phyloP scores from a whole-genome alignment of 345 rosid species.

The Excoecaria agallocha region DNA sequence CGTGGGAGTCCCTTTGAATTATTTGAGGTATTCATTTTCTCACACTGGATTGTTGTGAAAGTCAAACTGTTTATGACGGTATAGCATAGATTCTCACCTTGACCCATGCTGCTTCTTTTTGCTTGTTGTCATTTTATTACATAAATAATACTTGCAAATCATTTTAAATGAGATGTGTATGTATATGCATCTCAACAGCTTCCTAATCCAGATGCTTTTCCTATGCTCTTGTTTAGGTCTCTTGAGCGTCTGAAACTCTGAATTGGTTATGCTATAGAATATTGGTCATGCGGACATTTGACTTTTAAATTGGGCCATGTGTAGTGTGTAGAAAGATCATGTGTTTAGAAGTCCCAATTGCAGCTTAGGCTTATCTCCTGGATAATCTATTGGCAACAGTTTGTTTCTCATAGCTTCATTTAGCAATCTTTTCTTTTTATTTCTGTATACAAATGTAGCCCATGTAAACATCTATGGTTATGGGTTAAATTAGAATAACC shows the following conservation, averaged over 20 bases:
- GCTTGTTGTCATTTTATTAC: not conserved
- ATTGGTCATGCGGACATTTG: not conserved
- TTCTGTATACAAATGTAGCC: not conserved
- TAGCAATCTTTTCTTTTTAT: not conserved
- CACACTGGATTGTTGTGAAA: not conserved
- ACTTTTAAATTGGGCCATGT: not conserved
- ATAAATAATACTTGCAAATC: not conserved
- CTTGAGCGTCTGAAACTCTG: not conserved
- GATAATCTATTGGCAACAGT: no score
- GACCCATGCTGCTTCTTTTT: not conserved
- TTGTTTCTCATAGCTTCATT: not conserved
- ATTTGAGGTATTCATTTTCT: conserved; percentile 59
- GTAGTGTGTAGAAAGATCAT: not conserved
- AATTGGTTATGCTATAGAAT: not conserved
- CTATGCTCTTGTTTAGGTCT: not conserved
- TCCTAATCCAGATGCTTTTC: not conserved
- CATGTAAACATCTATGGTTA: not conserved
- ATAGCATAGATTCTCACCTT: not conserved
- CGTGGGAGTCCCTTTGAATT: conserved; percentile 84
- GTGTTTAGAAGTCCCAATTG: not conserved
- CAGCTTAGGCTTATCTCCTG: not conserved
- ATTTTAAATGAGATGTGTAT: not conserved
- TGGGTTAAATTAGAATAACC: conserved; percentile 1
- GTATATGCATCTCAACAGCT: not conserved
- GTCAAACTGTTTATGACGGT: not conserved